Percentiles rank a stretch among this genome's conserved stretches.
These are phyloP conservation scores for Podaxis sp. DNA, from an alignment of 768 basidiomycete species.

Conservation along the genomic window DNA sequence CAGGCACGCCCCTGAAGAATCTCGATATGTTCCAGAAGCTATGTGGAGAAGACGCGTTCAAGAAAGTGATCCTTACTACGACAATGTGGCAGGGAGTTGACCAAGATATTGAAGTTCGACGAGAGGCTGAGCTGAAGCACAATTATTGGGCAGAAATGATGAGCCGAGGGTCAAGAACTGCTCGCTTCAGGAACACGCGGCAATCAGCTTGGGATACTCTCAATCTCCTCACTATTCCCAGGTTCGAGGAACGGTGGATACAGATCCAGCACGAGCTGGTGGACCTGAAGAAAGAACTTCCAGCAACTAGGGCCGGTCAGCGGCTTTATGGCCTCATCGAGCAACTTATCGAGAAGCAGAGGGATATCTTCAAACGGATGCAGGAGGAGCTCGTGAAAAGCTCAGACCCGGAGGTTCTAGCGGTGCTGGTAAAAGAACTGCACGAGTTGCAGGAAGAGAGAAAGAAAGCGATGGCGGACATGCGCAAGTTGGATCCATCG, in stretches of 20 bases:
- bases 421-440: background rate
- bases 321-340: conserved; percentile 33
- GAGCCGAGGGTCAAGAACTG: background rate
- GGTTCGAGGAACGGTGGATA: conserved; percentile 31
- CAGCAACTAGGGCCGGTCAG: conserved; percentile 52
- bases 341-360: background rate
- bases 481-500: background rate
- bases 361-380: background rate
- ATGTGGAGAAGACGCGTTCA: conserved; percentile 3
- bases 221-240: background rate
- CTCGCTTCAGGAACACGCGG: background rate
- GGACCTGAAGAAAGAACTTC: conserved; percentile 44
- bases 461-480: background rate
- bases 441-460: background rate
- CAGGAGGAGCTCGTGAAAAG: background rate
- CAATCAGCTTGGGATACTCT: conserved; percentile 7
- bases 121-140: conserved; percentile 4
- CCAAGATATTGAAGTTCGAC: background rate
- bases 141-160: conserved; percentile 14
- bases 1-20: background rate
- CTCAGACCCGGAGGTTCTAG: background rate
- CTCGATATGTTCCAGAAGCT: conserved; percentile 7
- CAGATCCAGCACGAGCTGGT: conserved; percentile 54
- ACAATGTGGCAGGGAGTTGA: conserved; percentile 14
- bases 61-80: conserved; percentile 6